phyloP scores from a whole-genome alignment of 345 rosid species.

The Aurinia saxatilis region DNA sequence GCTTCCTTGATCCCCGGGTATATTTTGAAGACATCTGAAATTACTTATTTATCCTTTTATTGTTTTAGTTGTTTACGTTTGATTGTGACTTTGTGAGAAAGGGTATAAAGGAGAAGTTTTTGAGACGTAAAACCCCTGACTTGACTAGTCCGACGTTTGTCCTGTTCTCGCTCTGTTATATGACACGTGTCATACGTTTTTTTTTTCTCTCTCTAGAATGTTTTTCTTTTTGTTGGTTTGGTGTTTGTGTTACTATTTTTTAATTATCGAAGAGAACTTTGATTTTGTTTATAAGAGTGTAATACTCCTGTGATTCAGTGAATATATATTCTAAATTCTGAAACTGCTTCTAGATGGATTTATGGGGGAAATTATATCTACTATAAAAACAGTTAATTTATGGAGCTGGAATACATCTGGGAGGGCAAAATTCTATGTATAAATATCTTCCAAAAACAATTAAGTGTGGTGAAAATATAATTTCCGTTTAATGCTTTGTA shows the following conservation, averaged over 20 bases:
- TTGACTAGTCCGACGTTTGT: background rate
- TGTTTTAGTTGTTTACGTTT: background rate
- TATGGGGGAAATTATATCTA: too few relatives aligned
- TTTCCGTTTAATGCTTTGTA: too few relatives aligned
- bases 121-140: background rate
- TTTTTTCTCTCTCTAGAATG: background rate
- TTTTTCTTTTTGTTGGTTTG: background rate
- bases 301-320: too few relatives aligned
- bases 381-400: too few relatives aligned
- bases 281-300: too few relatives aligned
- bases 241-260: background rate
- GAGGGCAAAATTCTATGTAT: too few relatives aligned
- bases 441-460: too few relatives aligned
- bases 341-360: too few relatives aligned
- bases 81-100: background rate
- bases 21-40: background rate
- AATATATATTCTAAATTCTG: too few relatives aligned
- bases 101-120: background rate
- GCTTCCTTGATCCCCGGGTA: slow-evolving; percentile 12
- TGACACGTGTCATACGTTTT: background rate
- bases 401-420: too few relatives aligned
- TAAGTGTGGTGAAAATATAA: too few relatives aligned
- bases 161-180: slow-evolving; percentile 6
- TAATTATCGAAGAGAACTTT: too few relatives aligned
- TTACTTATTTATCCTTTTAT: slow-evolving; percentile 1